These are phyloP conservation scores for Aureobasidium melanogenum DNA, from an alignment of 2,329 filamentous ascomycete species.

Conservation along the genomic window DNA sequence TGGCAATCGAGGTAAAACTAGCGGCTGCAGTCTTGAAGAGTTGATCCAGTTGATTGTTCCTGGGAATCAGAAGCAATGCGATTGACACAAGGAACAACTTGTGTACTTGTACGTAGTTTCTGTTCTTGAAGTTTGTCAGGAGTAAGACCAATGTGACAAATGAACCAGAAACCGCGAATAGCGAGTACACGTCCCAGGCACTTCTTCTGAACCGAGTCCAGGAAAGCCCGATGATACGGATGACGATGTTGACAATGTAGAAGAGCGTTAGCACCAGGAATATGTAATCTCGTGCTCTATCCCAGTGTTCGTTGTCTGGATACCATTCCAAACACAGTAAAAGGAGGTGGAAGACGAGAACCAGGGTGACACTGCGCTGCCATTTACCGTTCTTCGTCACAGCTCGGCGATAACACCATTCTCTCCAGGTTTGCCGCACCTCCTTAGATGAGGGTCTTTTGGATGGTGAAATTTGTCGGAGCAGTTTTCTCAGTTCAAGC, in stretches of 20 bases:
- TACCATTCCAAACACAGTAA: slow-evolving; percentile 82
- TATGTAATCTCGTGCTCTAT: slow-evolving; percentile 58
- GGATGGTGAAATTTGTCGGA: slow-evolving; percentile 88
- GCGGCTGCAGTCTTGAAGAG: slow-evolving; percentile 97
- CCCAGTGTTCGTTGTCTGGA: slow-evolving; percentile 64
- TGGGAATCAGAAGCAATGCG: slow-evolving; percentile 80
- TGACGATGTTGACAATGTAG: slow-evolving; percentile 72
- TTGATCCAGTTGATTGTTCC: slow-evolving; percentile 95
- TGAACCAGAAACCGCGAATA: slow-evolving; percentile 69
- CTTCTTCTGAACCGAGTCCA: slow-evolving; percentile 89
- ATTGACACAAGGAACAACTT: slow-evolving; percentile 92
- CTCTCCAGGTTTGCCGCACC: slow-evolving; percentile 65
- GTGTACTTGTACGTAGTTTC: slow-evolving; percentile 70
- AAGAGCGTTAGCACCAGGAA: slow-evolving; percentile 76
- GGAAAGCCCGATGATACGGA: slow-evolving; percentile 79
- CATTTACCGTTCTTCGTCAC: slow-evolving; percentile 90
- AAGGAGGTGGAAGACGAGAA: slow-evolving; percentile 74
- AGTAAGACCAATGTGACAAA: slow-evolving; percentile 75
- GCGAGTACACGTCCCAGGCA: slow-evolving; percentile 89
- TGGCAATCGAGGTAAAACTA: slow-evolving; percentile 81
- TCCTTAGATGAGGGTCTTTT: slow-evolving; percentile 78
- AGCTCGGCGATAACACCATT: slow-evolving; percentile 90
- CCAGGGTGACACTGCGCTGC: slow-evolving; percentile 71
- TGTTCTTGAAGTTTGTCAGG: slow-evolving; percentile 47
- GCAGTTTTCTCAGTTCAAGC: slow-evolving; percentile 85